Evolutionary conservation across 352 stramenopile genomes (phyloP), one percentile per base, ranked within the genome.

Genomic region (Phytophthora palmivora): DNA sequence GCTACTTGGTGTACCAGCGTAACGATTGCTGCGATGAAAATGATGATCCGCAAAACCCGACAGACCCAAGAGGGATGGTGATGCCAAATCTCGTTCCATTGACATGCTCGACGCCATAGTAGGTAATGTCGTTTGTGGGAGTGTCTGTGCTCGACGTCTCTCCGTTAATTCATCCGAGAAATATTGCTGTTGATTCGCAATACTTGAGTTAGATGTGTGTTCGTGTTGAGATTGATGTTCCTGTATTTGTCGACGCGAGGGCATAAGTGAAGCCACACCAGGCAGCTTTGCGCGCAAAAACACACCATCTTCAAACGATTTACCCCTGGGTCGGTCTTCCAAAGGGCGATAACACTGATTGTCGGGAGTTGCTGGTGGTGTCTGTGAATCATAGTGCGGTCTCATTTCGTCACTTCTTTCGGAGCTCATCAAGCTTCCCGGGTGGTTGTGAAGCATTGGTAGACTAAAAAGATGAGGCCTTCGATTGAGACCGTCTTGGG

Each of bases 261-360:
- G 16, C 26, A 72, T 57, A 21, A 72, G 38, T 3, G 63, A 56
- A 6, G 63, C 24, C 32, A 72, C n/a, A n/a, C 63, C 47, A 16
- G 63, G 63, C 22, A 72, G 42, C 26, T 34, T 49, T 14, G 33
- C 26, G 18, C n/a, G 46, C 34, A 44, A 6, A 14, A 12, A 21
- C 15, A 28, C 18, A 26, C 9, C 45, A 42, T 58, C 44, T 45
- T 58, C 33, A 32, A 54, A 15, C 15, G 43, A 55, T 16, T 46
- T 55, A 36, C 61, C 47, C 58, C 61, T 63, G 19, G 10, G 30
- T 62, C 32, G 49, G 12, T 53, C 34, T 3, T 47, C 18, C 12
- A 33, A 21, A 38, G 18, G 51, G 41, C 30, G 11, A 55, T n/a
- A 37, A 14, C 7, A 7, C n/a, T 45, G 38, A 16, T 11, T 8